phyloP scores from a whole-genome alignment of 2,329 filamentous ascomycete species.

The Lecanicillium sp. region DNA sequence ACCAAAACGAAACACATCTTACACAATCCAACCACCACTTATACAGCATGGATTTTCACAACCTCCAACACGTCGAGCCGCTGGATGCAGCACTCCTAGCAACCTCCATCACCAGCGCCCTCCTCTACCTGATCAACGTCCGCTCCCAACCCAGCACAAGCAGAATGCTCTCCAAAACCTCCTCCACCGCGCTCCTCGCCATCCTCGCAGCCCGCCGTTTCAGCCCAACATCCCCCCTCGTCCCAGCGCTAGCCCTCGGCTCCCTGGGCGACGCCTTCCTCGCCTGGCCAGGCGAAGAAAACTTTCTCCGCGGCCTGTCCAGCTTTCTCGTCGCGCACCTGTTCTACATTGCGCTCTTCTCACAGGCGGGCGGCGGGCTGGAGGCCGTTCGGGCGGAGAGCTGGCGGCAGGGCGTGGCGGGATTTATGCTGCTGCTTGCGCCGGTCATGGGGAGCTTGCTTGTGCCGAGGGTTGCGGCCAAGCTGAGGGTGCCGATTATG shows the following conservation, averaged over 20 bases:
- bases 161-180: slow-evolving; percentile 22
- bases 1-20: background rate
- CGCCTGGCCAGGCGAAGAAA: slow-evolving; percentile 21
- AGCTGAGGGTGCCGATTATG: slow-evolving; percentile 20
- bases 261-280: slow-evolving; percentile 27
- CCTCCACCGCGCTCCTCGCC: slow-evolving; percentile 22
- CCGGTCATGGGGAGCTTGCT: slow-evolving; percentile 18
- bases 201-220: slow-evolving; percentile 10
- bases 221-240: slow-evolving; percentile 13
- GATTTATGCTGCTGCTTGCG: slow-evolving; percentile 14
- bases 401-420: slow-evolving; percentile 12
- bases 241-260: slow-evolving; percentile 20
- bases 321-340: slow-evolving; percentile 26
- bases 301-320: slow-evolving; percentile 23
- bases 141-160: slow-evolving; percentile 14
- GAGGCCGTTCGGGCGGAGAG: slow-evolving; percentile 7
- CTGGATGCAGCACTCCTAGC: slow-evolving; percentile 7
- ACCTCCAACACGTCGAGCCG: background rate
- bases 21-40: too few relatives aligned
- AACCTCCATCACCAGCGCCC: slow-evolving; percentile 8
- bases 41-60: slow-evolving; percentile 1
- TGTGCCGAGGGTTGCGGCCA: slow-evolving; percentile 16
- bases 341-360: slow-evolving; percentile 23
- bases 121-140: slow-evolving; percentile 13
- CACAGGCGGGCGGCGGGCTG: slow-evolving; percentile 8